A percentile compares a stretch with the other conserved stretches of the same genome.
phyloP scores from a whole-genome alignment of 331 rosid genomes.

The Telfairia occidentalis region DNA sequence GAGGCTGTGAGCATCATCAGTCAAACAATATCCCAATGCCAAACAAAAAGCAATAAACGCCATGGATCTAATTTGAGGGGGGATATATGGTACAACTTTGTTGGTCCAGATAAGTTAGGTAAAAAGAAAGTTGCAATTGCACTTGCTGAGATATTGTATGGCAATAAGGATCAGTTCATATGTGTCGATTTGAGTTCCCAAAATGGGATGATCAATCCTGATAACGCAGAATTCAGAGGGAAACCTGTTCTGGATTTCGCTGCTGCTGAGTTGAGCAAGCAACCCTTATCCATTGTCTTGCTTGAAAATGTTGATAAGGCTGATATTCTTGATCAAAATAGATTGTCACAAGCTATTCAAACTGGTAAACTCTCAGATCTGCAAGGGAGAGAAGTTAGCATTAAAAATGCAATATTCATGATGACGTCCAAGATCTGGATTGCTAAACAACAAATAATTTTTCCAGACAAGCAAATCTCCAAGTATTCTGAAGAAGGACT shows the following conservation, averaged over 20 bases:
- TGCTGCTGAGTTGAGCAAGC: slow-evolving; percentile 57
- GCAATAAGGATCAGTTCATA: slow-evolving; percentile 44
- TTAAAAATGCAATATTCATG: slow-evolving; percentile 48
- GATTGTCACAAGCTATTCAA: slow-evolving; percentile 58
- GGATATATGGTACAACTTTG: slow-evolving; percentile 68
- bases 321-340: slow-evolving; percentile 42
- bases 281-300: slow-evolving; percentile 59
- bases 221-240: slow-evolving; percentile 58
- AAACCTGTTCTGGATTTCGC: slow-evolving; percentile 66
- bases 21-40: slow-evolving; percentile 38
- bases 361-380: slow-evolving; percentile 74
- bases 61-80: slow-evolving; percentile 32
- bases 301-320: slow-evolving; percentile 80
- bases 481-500: slow-evolving; percentile 56
- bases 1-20: slow-evolving; percentile 50
- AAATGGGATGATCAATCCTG: slow-evolving; percentile 16
- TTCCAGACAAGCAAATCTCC: slow-evolving; percentile 23
- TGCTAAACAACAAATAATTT: slow-evolving; percentile 11
- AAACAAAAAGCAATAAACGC: slow-evolving; percentile 24
- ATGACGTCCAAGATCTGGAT: slow-evolving; percentile 31
- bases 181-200: slow-evolving; percentile 50
- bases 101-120: slow-evolving; percentile 66
- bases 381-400: slow-evolving; percentile 71
- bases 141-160: slow-evolving; percentile 58
- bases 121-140: slow-evolving; percentile 60